Conservation (phyloP, 1,284 basidiomycete species). For the Mycena citricolor region DNA sequence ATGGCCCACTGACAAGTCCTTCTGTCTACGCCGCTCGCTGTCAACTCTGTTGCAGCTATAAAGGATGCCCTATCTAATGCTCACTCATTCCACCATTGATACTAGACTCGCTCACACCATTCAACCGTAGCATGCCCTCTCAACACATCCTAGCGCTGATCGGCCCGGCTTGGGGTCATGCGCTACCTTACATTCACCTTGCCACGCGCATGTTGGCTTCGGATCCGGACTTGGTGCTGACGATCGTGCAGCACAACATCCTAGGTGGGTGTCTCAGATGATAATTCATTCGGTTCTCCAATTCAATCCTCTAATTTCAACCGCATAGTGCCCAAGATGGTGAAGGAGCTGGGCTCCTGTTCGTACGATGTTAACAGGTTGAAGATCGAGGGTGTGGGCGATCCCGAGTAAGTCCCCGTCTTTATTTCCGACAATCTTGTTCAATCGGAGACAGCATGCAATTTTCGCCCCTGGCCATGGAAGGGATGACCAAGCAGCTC, state of each 20-base stretch:
- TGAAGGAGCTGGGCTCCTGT: constrained; percentile 4
- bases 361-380: constrained; percentile 5
- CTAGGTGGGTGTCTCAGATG: too few species aligned
- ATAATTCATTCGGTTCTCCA: neutral
- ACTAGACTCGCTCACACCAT: too few species aligned
- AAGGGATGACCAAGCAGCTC: neutral
- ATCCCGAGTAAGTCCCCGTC: constrained; percentile 3
- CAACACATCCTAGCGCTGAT: constrained; percentile 11
- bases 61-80: too few species aligned
- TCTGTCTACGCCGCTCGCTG: too few species aligned
- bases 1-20: too few species aligned
- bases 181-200: constrained; percentile 4
- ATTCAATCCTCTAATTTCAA: neutral
- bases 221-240: constrained; percentile 4
- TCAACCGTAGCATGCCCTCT: too few species aligned
- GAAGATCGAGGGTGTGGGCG: constrained; percentile 1
- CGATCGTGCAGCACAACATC: constrained; percentile 8
- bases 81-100: too few species aligned
- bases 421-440: neutral
- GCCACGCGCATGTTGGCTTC: constrained; percentile 1
- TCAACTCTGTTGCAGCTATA: too few species aligned
- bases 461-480: neutral
- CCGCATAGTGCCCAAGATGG: constrained; percentile 7
- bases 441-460: neutral
- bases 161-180: constrained; percentile 4